A percentile compares a stretch with the other conserved stretches of the same genome.
These are phyloP conservation scores for Barbarea vulgaris DNA, from an alignment of 345 rosid species.

Conservation along the genomic window DNA sequence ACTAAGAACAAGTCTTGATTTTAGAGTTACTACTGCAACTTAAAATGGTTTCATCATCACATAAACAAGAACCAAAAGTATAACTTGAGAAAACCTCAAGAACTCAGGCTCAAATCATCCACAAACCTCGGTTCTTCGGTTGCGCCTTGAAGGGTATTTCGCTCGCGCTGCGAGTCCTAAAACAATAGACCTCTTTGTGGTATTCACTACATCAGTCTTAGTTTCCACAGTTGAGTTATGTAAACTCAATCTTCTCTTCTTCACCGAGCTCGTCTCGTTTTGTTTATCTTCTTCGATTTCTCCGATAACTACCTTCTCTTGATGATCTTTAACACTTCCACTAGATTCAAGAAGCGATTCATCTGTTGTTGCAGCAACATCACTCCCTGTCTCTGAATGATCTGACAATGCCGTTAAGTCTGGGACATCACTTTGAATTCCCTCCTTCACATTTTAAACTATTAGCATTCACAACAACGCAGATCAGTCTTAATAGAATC, in stretches of 20 bases:
- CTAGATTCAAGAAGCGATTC: background rate
- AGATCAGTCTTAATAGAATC: background rate
- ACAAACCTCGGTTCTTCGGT: conserved; percentile 2
- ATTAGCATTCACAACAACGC: background rate
- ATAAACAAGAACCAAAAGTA: background rate
- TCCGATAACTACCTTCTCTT: conserved; percentile 1
- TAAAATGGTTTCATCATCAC: background rate
- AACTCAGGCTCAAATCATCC: background rate
- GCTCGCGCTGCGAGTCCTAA: conserved; percentile 3
- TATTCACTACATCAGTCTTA: background rate
- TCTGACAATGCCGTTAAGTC: background rate
- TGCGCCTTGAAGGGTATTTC: background rate
- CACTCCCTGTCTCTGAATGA: background rate
- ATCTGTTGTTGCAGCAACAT: background rate
- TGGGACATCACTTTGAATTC: background rate
- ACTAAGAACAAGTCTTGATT: background rate
- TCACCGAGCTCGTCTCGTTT: background rate
- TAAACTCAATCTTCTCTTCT: conserved; percentile 10
- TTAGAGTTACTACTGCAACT: background rate
- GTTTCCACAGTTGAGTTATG: background rate
- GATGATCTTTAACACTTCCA: background rate
- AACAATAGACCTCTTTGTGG: background rate
- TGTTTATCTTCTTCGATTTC: background rate
- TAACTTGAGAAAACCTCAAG: background rate
- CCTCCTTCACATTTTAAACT: background rate